phyloP scores from a whole-genome alignment of 345 rosid species.

The Camelina neglecta region DNA sequence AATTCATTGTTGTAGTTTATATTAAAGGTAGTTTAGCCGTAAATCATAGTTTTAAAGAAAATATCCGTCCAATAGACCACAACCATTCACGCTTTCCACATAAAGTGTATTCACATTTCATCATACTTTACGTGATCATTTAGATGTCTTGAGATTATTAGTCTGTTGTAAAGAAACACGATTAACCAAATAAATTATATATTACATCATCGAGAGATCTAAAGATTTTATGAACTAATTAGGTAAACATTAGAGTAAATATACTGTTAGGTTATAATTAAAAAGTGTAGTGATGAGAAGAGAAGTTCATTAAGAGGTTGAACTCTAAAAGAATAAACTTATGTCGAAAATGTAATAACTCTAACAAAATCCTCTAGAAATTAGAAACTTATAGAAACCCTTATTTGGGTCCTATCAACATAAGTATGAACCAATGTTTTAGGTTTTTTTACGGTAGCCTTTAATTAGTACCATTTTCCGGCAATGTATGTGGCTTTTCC shows the following conservation, averaged over 20 bases:
- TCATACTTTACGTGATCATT: constrained; percentile 27
- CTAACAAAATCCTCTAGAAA: not conserved
- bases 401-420: not conserved
- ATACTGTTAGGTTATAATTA: not conserved
- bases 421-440: not conserved
- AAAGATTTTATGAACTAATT: not conserved
- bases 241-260: constrained; percentile 20
- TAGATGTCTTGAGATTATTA: not conserved
- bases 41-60: not conserved
- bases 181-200: constrained; percentile 3
- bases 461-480: too few relatives aligned
- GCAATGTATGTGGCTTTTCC: too few relatives aligned
- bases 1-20: too few relatives aligned
- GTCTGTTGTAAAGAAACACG: constrained; percentile 20
- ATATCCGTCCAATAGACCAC: not conserved
- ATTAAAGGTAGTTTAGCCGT: not conserved
- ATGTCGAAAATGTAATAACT: not conserved
- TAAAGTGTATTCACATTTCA: constrained; percentile 14
- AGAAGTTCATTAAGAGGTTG: not conserved
- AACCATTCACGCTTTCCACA: constrained; percentile 6
- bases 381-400: constrained; percentile 22
- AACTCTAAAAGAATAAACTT: not conserved
- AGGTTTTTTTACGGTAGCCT: too few relatives aligned
- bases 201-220: not conserved
- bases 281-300: constrained; percentile 6